Percentiles rank a stretch among this genome's conserved stretches.
Conservation (phyloP, 2,329 filamentous ascomycete genomes). For the Paraphaeosphaeria minitans region DNA sequence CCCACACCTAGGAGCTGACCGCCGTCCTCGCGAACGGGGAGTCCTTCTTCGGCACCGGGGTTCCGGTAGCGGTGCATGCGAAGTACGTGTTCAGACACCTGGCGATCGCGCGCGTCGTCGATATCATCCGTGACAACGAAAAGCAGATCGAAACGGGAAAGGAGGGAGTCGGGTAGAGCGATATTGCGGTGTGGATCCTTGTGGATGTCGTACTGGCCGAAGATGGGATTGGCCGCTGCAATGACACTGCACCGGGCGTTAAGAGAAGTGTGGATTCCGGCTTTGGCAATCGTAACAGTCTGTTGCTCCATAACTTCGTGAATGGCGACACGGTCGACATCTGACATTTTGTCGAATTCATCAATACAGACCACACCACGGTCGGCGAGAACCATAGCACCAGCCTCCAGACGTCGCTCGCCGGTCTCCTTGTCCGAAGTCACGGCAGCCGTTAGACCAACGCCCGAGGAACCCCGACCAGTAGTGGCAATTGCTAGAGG, state of each 20-base stretch:
- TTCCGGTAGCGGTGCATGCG: slow-evolving; percentile 97
- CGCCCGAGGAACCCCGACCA: slow-evolving; percentile 92
- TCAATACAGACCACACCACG: slow-evolving; percentile 98
- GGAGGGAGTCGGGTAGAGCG: slow-evolving; percentile 89
- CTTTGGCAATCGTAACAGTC: slow-evolving; percentile 98
- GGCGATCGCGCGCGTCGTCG: slow-evolving; percentile 87
- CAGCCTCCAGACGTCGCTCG: slow-evolving; percentile 90
- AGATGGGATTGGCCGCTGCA: slow-evolving; percentile 95
- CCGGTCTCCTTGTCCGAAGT: slow-evolving; percentile 97
- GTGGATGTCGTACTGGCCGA: slow-evolving; percentile 97
- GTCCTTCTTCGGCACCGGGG: slow-evolving; percentile 90
- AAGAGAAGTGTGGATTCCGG: slow-evolving; percentile 94
- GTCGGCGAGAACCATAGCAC: slow-evolving; percentile 98
- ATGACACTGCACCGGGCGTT: slow-evolving; percentile 97
- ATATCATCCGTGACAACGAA: slow-evolving; percentile 99
- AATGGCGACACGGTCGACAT: slow-evolving; percentile 95
- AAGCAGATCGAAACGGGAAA: slow-evolving; percentile 97
- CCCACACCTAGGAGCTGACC: slow-evolving; percentile 87
- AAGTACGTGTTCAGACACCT: slow-evolving; percentile 93
- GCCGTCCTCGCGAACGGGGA: slow-evolving; percentile 86
- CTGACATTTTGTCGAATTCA: slow-evolving; percentile 99
- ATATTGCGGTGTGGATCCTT: slow-evolving; percentile 99
- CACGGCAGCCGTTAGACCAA: slow-evolving; percentile 95
- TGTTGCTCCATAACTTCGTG: slow-evolving; percentile 99
- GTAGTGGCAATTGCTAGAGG: slow-evolving; percentile 96